Percentiles rank a stretch among this genome's conserved stretches.
These are phyloP conservation scores for Alternaria sp. DNA, from an alignment of 2,329 filamentous ascomycete species.

Conservation along the genomic window DNA sequence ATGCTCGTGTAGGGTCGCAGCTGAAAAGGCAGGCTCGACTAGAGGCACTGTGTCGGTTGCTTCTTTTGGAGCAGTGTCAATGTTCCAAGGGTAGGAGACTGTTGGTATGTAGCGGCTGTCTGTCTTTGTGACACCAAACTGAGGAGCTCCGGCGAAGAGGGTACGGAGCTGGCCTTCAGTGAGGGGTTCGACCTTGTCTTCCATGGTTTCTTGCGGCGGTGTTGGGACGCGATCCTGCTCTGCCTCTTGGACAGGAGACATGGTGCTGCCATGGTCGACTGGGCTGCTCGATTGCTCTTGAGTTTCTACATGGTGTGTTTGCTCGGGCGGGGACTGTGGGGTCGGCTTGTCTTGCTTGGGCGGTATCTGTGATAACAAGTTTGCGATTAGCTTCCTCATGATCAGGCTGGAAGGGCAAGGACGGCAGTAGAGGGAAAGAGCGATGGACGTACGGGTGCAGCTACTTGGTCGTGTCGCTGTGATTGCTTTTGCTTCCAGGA, in stretches of 20 bases:
- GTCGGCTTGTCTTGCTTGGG: conserved; percentile 14
- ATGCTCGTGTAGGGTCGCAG: conserved; percentile 42
- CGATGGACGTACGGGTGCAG: conserved; percentile 28
- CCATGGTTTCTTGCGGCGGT: conserved; percentile 23
- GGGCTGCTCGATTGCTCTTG: conserved; percentile 21
- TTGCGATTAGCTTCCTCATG: conserved; percentile 29
- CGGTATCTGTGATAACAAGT: conserved; percentile 27
- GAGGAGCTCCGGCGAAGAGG: conserved; percentile 79
- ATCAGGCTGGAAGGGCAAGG: conserved; percentile 2
- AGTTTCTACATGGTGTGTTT: conserved; percentile 19
- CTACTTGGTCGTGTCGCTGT: conserved; percentile 25
- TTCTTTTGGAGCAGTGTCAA: conserved; percentile 66
- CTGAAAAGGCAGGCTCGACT: conserved; percentile 49
- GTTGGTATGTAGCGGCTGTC: conserved; percentile 69
- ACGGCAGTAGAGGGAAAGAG: neutral
- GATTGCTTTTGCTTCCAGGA: conserved; percentile 36
- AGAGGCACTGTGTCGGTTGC: conserved; percentile 62
- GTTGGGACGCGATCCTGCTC: conserved; percentile 23
- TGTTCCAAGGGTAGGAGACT: conserved; percentile 74
- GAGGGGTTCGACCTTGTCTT: conserved; percentile 29
- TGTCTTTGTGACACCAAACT: conserved; percentile 71
- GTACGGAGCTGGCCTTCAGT: conserved; percentile 68
- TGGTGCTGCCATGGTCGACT: conserved; percentile 19
- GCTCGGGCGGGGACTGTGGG: conserved; percentile 25
- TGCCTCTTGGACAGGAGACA: conserved; percentile 16